Evolutionary conservation across 495 filamentous ascomycete genomes (phyloP), one percentile per base, ranked within the genome.

Genomic region (Usnea hakonensis): DNA sequence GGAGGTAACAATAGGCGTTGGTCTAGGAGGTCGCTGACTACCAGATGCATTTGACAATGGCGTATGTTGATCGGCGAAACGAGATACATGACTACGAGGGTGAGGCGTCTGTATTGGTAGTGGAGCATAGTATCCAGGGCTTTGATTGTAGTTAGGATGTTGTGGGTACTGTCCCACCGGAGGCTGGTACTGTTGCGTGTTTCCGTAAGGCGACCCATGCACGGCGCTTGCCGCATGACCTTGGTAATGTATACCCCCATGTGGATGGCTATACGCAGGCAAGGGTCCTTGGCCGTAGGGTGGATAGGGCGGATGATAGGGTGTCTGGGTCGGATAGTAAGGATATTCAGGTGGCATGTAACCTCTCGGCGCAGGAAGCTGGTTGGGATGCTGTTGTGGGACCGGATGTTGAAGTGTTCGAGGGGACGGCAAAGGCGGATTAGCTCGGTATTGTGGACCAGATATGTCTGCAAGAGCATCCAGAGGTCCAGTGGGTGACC

Each of bases 1-100:
- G 28, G 75, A 72, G 0, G 78, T 81, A 46, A 75, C 71, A 55
- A 81, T 77, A 30, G 69, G 68, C 1, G 76, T 78, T 32, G 74
- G 71, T 36, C 67, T 65, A 7, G 67, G 73, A 19, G 74, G 74
- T 11, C 71, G 72, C 32, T 70, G 69, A n/a, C 62, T 65, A 5
- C 70, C 70, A 36, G 65, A 61, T 55, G 70, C 69, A 44, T 53
- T 61, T 16, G 60, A 40, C 17, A 69, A 13, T 1, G 68, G 65
- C 17, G 68, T 70, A 30, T 63, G 60, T 30, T 60, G 55, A 14
- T 63, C 66, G 28, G 61, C 16, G 46, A 59, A 65, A 19, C 59
- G 63, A 26, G 63, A 48, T n/a, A 52, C 21, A n/a, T 38, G 58
- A 50, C 35, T 48, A 30, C 57, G 65, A 1, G 69, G 67, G 32